Evolutionary conservation across 495 filamentous ascomycete genomes (phyloP), one percentile per base, ranked within the genome.

Genomic region (Aspergillus homomorphus): DNA sequence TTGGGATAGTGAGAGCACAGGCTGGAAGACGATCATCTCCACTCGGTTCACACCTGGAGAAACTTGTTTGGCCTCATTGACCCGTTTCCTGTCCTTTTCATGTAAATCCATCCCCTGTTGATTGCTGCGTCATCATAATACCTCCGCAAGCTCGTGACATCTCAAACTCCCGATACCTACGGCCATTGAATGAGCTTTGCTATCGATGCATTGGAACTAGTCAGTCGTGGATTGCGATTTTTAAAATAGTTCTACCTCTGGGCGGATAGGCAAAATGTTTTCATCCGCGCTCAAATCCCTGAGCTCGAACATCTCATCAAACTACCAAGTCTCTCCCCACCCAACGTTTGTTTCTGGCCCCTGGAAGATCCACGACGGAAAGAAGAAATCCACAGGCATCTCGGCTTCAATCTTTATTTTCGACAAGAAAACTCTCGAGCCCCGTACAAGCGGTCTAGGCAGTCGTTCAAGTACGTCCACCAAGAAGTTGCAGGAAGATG

Each of bases 291-390:
- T 97, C 66, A 97, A 97, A 72, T 92, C 94, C 28, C 90, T 98
- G 72, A 84, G 85, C 53, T 89, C 89, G 51, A 93, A 96, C 70
- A 98, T 98, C 73, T 83, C 85, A 58, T 84, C 89, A 60, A 93
- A 96, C 73, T 98, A 98, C 73, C 82, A 86, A 56, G 78, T 96
- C 52, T 83, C 89, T 8, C 77, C 85, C 19, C 80, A 82, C 53
- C 82, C 89, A 20, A 82, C 81, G 12, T 83, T 90, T 19, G 82
- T 83, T 30, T 89, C 92, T 21, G 94, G 94, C 20, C 90, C 92
- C 22, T 98, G 94, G 94, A 96, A 91, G 77, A 92, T 98, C 71
- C 91, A 91, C 77, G 90, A 95, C 76, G 95, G 89, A 45, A 97
- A 95, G 80, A 96, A 96, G 73, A 97, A 96, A 71, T 88, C 88